Conservation (phyloP, 148 eudicot species). For the Spergularia bocconei region DNA sequence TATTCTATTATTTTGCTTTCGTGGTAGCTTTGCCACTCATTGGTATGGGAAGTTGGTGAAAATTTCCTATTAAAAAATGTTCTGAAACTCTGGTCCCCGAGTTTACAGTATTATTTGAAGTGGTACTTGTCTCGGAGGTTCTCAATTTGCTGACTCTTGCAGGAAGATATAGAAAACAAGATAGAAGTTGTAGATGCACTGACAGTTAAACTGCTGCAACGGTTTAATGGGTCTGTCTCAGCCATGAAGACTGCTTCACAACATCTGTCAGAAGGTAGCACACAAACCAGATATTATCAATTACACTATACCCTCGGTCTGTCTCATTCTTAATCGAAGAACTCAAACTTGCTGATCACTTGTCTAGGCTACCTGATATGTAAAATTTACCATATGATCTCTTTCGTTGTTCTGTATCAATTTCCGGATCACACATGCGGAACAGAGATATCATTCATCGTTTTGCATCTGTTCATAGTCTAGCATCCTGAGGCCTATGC, state of each 20-base stretch:
- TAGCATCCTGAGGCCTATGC: not conserved
- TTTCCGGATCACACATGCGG: too few relatives aligned
- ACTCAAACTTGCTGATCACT: not conserved
- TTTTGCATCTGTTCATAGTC: not conserved
- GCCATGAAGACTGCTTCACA: conserved; percentile 83
- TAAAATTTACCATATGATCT: too few relatives aligned
- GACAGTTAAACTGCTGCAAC: conserved; percentile 77
- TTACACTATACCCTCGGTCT: not conserved
- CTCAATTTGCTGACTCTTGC: conserved; percentile 14
- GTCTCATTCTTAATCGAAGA: not conserved
- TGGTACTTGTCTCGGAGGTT: not conserved
- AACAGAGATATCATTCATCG: too few relatives aligned
- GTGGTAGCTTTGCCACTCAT: not conserved
- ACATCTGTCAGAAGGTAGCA: conserved; percentile 77
- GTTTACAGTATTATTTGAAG: not conserved
- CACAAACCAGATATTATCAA: not conserved
- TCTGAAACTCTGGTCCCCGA: not conserved
- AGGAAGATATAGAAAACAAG: conserved; percentile 93
- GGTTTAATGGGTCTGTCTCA: conserved; percentile 79
- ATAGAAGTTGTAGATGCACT: conserved; percentile 95
- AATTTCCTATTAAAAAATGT: not conserved
- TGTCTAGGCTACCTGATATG: not conserved
- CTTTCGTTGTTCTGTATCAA: too few relatives aligned
- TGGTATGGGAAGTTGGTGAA: not conserved
- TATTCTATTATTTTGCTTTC: not conserved